Evolutionary conservation across 805 yeast genomes (phyloP).

Genomic region (Saturnispora bothae): DNA sequence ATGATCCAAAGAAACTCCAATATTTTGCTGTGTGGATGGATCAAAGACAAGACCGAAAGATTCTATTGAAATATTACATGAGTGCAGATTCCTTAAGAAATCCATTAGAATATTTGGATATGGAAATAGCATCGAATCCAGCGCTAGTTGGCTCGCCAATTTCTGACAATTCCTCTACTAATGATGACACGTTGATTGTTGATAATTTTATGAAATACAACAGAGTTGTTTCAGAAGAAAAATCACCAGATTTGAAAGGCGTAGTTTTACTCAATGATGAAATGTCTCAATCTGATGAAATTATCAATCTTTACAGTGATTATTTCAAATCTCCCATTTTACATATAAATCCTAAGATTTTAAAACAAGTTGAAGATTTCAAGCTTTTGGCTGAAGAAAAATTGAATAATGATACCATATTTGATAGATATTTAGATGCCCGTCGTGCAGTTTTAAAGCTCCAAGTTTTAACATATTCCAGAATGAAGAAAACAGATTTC

Average conservation of each 20-base stretch:
- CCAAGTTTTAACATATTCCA: slow-evolving; percentile 42
- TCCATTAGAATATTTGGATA: slow-evolving; percentile 42
- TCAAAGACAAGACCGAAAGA: slow-evolving; percentile 30
- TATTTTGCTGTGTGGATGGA: slow-evolving; percentile 50
- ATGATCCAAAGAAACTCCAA: slow-evolving; percentile 20
- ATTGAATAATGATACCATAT: background rate
- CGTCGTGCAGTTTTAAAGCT: slow-evolving; percentile 48
- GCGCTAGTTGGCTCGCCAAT: slow-evolving; percentile 11
- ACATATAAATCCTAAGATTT: slow-evolving; percentile 21
- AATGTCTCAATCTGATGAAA: slow-evolving; percentile 41
- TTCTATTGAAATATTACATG: slow-evolving; percentile 52
- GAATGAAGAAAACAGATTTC: slow-evolving; percentile 43
- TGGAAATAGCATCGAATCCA: background rate
- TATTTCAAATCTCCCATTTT: slow-evolving; percentile 30
- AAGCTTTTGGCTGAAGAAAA: slow-evolving; percentile 8
- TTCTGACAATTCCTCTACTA: background rate
- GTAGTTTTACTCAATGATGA: slow-evolving; percentile 16
- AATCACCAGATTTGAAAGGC: slow-evolving; percentile 8
- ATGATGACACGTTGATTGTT: background rate
- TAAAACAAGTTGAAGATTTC: slow-evolving; percentile 30
- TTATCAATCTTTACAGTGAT: slow-evolving; percentile 35
- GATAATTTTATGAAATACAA: background rate
- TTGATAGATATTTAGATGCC: slow-evolving; percentile 28
- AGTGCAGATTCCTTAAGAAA: slow-evolving; percentile 58
- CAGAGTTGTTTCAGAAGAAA: background rate